Evolutionary conservation across 2,329 filamentous ascomycete genomes (phyloP), one percentile per base, ranked within the genome.

Genomic region (Epichloe sibirici): DNA sequence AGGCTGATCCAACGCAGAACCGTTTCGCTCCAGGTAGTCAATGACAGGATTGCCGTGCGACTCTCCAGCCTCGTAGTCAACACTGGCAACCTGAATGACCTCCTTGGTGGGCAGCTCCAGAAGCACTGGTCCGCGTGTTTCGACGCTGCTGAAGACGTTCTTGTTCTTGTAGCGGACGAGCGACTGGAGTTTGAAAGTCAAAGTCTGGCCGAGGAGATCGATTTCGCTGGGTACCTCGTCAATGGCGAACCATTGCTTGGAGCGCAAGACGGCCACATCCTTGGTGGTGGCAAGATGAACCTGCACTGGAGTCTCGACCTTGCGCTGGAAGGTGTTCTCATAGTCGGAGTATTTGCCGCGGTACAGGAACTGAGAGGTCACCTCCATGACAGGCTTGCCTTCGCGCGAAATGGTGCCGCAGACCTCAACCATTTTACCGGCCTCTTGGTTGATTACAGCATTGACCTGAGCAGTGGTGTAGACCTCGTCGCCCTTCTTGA

Each of bases 351-450:
- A 98, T 34, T 78, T 77, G 53, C 93, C 93, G 48, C 94, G 86
- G 77, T 98, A 98, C 63, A 98, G 71, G 79, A 98, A 98, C 69
- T 98, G 93, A 57, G 90, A 96, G 12, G 90, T 97, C 31, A 98
- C 93, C 66, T 98, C 90, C 93, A 98, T 98, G 57, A 98, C 89
- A 5, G 90, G 78, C 67, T 87, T 71, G 28, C 86, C 86, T 51
- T 90, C 82, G 44, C 93, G 86, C 51, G 80, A 85, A 63, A 98
- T 95, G 5, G 93, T 98, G 57, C 93, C 93, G 63, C 90, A 96
- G n/a, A 98, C 91, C 71, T 98, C 94, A 17, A 98, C 94, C 90
- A 98, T 96, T 78, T 98, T 98, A 47, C 93, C 93, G 55, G 93
- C 90, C 13, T 95, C 90, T 69, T 98, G 90, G 74, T 97, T 98